These are phyloP conservation scores for Tagetes patula DNA, from an alignment of 129 eudicot species.

Conservation along the genomic window DNA sequence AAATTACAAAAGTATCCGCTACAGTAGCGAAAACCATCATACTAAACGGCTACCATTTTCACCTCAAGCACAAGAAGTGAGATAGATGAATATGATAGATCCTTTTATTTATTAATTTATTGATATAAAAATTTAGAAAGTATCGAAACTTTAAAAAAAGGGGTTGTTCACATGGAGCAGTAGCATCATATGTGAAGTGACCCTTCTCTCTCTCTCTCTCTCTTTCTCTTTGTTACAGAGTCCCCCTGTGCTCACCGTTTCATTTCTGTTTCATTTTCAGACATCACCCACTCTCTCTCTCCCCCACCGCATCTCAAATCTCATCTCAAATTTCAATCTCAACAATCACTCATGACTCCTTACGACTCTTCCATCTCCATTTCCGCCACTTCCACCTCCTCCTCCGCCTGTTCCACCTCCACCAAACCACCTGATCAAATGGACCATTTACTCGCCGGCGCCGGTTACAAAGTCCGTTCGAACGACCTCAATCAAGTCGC, in stretches of 20 bases:
- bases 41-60: no score
- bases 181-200: constrained; percentile 27
- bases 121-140: constrained; percentile 16
- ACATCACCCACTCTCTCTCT: neutral
- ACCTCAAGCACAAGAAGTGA: no score
- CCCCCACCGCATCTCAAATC: neutral
- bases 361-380: constrained; percentile 33
- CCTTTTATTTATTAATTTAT: no score
- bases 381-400: constrained; percentile 39
- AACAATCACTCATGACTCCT: constrained; percentile 26
- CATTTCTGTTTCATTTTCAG: constrained; percentile 3
- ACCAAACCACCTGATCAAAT: constrained; percentile 41
- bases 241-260: constrained; percentile 33
- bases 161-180: constrained; percentile 32
- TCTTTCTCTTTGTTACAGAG: constrained; percentile 29
- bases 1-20: no score
- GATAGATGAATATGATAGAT: no score
- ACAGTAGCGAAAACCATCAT: no score
- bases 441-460: constrained; percentile 59
- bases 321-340: neutral
- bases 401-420: constrained; percentile 46
- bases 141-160: constrained; percentile 12
- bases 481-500: constrained; percentile 64
- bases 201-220: constrained; percentile 18
- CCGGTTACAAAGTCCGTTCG: constrained; percentile 56